These are phyloP conservation scores for Dendrobium catenatum DNA, from an alignment of 106 monocot genomes.

Conservation along the genomic window DNA sequence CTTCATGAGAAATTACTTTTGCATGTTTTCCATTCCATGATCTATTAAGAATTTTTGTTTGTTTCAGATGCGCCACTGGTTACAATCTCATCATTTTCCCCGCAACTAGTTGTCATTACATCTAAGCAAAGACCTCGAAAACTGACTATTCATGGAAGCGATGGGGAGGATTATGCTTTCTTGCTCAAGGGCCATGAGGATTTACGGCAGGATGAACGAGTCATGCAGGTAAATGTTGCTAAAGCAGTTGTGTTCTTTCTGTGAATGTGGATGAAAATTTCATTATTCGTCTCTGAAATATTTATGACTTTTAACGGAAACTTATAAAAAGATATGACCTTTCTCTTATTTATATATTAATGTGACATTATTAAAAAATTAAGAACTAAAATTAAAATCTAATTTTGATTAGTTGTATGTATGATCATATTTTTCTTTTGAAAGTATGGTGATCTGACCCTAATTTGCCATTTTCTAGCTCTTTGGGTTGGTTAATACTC, in stretches of 20 bases:
- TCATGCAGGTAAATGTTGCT: slow-evolving; percentile 70
- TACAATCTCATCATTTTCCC: slow-evolving; percentile 87
- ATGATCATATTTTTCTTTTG: neutral
- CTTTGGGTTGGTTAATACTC: slow-evolving; percentile 96
- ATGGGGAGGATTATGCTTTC: slow-evolving; percentile 94
- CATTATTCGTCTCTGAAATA: neutral
- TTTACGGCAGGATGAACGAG: slow-evolving; percentile 95
- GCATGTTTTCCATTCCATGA: neutral
- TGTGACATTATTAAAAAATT: neutral
- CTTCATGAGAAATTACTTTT: neutral
- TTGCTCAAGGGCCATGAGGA: slow-evolving; percentile 98
- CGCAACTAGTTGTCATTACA: slow-evolving; percentile 87
- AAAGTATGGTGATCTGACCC: neutral
- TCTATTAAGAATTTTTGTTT: neutral
- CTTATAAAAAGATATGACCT: neutral
- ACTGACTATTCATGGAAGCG: slow-evolving; percentile 89
- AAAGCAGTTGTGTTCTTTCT: neutral
- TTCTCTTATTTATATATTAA: neutral
- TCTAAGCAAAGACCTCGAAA: slow-evolving; percentile 95
- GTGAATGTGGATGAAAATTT: neutral
- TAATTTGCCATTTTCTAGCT: slow-evolving; percentile 42
- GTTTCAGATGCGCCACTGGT: slow-evolving; percentile 79
- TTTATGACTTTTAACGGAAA: neutral
- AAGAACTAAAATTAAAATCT: neutral
- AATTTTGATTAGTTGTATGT: neutral